phyloP scores from a whole-genome alignment of 805 yeast species.

The Metschnikowia proteae region DNA sequence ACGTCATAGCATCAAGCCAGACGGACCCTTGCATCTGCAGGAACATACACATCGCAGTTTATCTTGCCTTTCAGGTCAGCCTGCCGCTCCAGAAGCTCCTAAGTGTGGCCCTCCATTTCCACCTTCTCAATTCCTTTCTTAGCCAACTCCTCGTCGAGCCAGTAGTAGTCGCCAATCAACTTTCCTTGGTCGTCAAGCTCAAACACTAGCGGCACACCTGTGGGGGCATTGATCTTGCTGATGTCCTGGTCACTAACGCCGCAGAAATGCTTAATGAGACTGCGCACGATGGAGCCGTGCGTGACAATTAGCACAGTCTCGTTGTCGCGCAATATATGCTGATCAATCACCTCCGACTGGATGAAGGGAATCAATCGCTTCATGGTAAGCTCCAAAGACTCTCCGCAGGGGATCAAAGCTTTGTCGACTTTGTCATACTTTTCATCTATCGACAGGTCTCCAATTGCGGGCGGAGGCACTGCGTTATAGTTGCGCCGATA shows the following conservation, averaged over 20 bases:
- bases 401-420: conserved; percentile 34
- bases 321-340: conserved; percentile 21
- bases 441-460: conserved; percentile 35
- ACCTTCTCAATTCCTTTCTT: conserved; percentile 31
- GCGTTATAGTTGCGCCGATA: conserved; percentile 38
- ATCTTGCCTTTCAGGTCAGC: not conserved
- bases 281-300: conserved; percentile 42
- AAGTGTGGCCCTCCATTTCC: conserved; percentile 18
- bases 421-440: conserved; percentile 27
- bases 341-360: conserved; percentile 25
- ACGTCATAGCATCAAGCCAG: not conserved
- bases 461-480: conserved; percentile 32
- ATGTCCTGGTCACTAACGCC: conserved; percentile 36
- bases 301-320: conserved; percentile 38
- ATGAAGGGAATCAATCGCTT: conserved; percentile 38
- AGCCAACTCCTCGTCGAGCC: conserved; percentile 40
- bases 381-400: conserved; percentile 37
- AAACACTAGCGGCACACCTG: conserved; percentile 43
- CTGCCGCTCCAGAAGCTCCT: not conserved
- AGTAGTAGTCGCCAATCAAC: conserved; percentile 29
- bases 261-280: conserved; percentile 36
- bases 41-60: not conserved
- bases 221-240: conserved; percentile 40
- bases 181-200: conserved; percentile 32
- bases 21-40: not conserved